A percentile compares a stretch with the other conserved stretches of the same genome.
Evolutionary conservation across 2,329 filamentous ascomycete species (phyloP).

Genomic region (Capronia americana): DNA sequence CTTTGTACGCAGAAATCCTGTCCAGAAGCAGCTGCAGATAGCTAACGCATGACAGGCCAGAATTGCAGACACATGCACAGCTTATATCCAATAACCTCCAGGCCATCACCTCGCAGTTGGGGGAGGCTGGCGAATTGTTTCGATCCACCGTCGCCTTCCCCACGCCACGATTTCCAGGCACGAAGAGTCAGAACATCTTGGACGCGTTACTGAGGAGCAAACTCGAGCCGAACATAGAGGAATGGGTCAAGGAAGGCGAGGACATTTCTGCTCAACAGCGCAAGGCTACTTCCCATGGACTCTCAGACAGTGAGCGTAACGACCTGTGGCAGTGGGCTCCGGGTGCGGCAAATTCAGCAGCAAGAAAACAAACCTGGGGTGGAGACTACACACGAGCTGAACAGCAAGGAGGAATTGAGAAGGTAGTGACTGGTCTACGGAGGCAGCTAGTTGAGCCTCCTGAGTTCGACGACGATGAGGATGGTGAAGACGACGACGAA

Average conservation of each 20-base stretch:
- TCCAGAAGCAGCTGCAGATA: background rate
- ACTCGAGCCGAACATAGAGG: slow-evolving; percentile 77
- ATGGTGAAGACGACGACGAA: slow-evolving; percentile 58
- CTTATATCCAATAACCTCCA: slow-evolving; percentile 75
- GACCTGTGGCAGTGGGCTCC: slow-evolving; percentile 67
- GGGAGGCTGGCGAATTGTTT: slow-evolving; percentile 71
- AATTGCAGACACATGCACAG: slow-evolving; percentile 72
- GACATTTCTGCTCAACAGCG: slow-evolving; percentile 48
- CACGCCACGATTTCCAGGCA: slow-evolving; percentile 74
- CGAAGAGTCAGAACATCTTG: slow-evolving; percentile 69
- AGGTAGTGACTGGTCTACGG: slow-evolving; percentile 73
- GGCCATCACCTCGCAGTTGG: slow-evolving; percentile 69
- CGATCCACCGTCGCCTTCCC: slow-evolving; percentile 75
- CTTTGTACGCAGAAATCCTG: slow-evolving; percentile 59
- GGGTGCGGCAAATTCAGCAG: slow-evolving; percentile 55
- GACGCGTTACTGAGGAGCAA: slow-evolving; percentile 80
- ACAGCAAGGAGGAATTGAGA: slow-evolving; percentile 68
- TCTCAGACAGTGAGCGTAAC: slow-evolving; percentile 59
- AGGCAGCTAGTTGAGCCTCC: slow-evolving; percentile 64
- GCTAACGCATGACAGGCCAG: slow-evolving; percentile 59
- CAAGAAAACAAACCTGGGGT: slow-evolving; percentile 57
- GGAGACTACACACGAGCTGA: slow-evolving; percentile 77
- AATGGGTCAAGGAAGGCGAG: slow-evolving; percentile 71
- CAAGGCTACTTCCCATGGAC: slow-evolving; percentile 28
- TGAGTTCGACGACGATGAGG: slow-evolving; percentile 51